Percentiles rank a stretch among this genome's conserved stretches.
Evolutionary conservation across 139 green algal genomes (phyloP).

Genomic region (Picochlorum costavermella): DNA sequence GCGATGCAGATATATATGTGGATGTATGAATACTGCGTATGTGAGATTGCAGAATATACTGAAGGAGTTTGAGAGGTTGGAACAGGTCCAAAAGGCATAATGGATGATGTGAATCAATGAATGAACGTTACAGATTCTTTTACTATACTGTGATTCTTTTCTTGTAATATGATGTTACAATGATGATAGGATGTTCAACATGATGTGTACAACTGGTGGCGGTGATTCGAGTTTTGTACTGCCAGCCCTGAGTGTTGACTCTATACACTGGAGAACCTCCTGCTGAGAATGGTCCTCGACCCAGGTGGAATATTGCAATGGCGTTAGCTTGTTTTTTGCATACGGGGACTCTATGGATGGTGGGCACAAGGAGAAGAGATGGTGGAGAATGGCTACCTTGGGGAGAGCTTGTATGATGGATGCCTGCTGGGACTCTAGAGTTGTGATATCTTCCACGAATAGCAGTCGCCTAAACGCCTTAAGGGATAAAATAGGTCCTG

Average conservation of each 20-base stretch:
- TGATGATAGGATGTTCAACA: too few relatives aligned
- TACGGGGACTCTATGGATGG: slow-evolving; percentile 61
- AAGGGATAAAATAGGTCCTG: slow-evolving; percentile 43
- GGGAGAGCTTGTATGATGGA: slow-evolving; percentile 11
- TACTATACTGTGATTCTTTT: too few relatives aligned
- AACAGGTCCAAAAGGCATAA: slow-evolving; percentile 36
- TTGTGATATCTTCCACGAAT: slow-evolving; percentile 26
- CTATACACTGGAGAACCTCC: slow-evolving; percentile 37
- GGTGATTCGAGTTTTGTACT: background rate
- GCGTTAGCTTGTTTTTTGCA: slow-evolving; percentile 51
- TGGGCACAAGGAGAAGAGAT: slow-evolving; percentile 73
- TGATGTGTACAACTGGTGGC: background rate
- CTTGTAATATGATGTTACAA: too few relatives aligned
- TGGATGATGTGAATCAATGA: slow-evolving; percentile 7
- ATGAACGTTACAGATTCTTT: background rate
- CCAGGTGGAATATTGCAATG: slow-evolving; percentile 80
- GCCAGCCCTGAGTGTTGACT: slow-evolving; percentile 21
- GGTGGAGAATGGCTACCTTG: slow-evolving; percentile 55
- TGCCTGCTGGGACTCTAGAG: slow-evolving; percentile 53
- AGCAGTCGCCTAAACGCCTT: slow-evolving; percentile 60
- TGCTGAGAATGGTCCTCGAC: slow-evolving; percentile 70
- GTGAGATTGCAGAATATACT: slow-evolving; percentile 38
- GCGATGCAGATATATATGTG: slow-evolving; percentile 28
- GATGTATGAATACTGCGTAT: slow-evolving; percentile 24
- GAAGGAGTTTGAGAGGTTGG: slow-evolving; percentile 55